phyloP scores from a whole-genome alignment of 2,329 filamentous ascomycete genomes.

The Aspergillus sp. region DNA sequence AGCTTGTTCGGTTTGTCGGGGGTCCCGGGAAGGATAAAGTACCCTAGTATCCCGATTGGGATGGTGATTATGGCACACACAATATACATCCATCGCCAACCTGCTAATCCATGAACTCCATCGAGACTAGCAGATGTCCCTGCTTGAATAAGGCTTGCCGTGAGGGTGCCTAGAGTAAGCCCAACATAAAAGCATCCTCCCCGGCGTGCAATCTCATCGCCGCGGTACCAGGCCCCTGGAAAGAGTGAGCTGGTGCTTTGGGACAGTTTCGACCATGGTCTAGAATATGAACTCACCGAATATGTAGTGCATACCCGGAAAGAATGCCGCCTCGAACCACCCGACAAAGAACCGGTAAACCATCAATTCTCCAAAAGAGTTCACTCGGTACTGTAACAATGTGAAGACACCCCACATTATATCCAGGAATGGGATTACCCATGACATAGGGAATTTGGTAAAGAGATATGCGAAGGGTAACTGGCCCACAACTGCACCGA shows the following conservation, averaged over 20 bases:
- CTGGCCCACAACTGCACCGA: conserved; percentile 53
- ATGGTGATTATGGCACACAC: conserved; percentile 57
- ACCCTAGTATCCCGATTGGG: conserved; percentile 52
- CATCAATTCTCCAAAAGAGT: conserved; percentile 51
- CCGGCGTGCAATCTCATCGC: conserved; percentile 49
- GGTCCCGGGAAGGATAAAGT: conserved; percentile 54
- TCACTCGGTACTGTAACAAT: conserved; percentile 54
- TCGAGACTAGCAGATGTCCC: conserved; percentile 43
- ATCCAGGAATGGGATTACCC: conserved; percentile 53
- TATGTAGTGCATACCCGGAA: conserved; percentile 39
- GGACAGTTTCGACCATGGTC: background rate
- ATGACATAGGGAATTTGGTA: conserved; percentile 48
- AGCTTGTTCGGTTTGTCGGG: conserved; percentile 51
- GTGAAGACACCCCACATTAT: conserved; percentile 59
- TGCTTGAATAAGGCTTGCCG: conserved; percentile 52
- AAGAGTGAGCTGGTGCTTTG: background rate
- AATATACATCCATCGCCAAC: conserved; percentile 60
- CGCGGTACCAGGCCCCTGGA: conserved; percentile 49
- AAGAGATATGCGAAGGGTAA: conserved; percentile 56
- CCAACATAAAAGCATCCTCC: conserved; percentile 56
- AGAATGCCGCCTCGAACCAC: conserved; percentile 51
- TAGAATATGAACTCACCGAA: conserved; percentile 23
- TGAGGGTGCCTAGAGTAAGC: conserved; percentile 53
- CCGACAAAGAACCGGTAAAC: conserved; percentile 57
- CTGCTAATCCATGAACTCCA: conserved; percentile 47